Evolutionary conservation across 768 basidiomycete species (phyloP), one percentile per base, ranked within the genome.

Genomic region (Suillus lakei): DNA sequence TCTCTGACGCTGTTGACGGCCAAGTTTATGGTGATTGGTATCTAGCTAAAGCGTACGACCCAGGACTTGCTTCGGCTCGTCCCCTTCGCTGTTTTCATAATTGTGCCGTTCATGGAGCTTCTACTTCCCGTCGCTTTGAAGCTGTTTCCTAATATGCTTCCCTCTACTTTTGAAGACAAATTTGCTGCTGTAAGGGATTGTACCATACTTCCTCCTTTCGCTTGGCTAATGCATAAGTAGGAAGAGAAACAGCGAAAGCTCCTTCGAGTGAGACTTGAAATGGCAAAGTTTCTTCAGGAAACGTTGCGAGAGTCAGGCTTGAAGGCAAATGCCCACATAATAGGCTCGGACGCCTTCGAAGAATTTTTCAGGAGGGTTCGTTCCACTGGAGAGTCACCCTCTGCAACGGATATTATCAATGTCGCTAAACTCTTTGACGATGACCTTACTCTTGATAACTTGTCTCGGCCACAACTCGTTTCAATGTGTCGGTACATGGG

Each of bases 281-380:
- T 98, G 97, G 98, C 98, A 71, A 99, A 99, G 75, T 99, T 99
- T 84, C 84, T 99, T 30, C 97, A 98, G 72, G 98, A 99, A 77
- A 99, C 98, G 0, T 86, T 99, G 53, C 88, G 94, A 44, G 98
- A 98, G 80, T 95, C 92, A 2, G 95, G 95, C 44, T 83, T 98
- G 65, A 96, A 93, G 76, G 94, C 94, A 10, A 94, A 93, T 66
- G 89, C 91, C 23, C 95, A 97, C 74, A 98, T 99, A 64, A 88
- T 98, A 65, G 92, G 95, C 67, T 91, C 87, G 48, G 96, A 98
- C 62, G 93, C 95, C 46, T 99, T 99, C 87, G 98, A 98, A 76
- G 95, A 97, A 78, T 99, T 99, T 82, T 99, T 99, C 90, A 88
- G 95, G 74, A 99, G 99, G 82, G 95, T 94, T 61, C 92, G 98